Conservation (phyloP, 176 grass and related monocot genomes). For the Tillandsia fasciculata region DNA sequence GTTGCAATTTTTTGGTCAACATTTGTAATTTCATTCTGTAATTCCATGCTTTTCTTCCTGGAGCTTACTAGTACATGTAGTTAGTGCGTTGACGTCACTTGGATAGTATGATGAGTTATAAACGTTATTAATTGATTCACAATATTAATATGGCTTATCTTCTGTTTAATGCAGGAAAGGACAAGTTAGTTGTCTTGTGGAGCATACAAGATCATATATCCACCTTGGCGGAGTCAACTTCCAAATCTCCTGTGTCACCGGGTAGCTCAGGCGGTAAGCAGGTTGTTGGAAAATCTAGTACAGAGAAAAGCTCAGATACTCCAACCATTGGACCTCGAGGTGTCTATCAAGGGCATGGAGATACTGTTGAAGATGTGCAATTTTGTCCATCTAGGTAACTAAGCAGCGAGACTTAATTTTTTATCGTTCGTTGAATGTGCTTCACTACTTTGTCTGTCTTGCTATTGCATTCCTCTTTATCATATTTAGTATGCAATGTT, state of each 20-base stretch:
- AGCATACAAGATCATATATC: constrained; percentile 87
- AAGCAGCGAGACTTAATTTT: background rate
- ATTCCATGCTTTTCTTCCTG: too few species aligned
- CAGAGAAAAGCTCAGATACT: constrained; percentile 52
- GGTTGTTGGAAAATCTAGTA: constrained; percentile 31
- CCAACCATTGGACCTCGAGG: constrained; percentile 73
- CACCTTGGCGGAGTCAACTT: constrained; percentile 45
- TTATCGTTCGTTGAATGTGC: too few species aligned
- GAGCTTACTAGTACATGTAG: too few species aligned
- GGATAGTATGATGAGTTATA: too few species aligned
- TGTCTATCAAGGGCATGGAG: constrained; percentile 68
- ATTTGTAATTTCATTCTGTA: too few species aligned
- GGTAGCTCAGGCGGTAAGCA: constrained; percentile 49
- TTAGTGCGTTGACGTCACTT: too few species aligned
- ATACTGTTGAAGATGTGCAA: constrained; percentile 93
- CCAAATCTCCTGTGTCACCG: constrained; percentile 32
- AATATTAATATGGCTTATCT: background rate
- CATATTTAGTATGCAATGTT: background rate
- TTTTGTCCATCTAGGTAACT: constrained; percentile 88
- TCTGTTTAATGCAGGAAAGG: constrained; percentile 48
- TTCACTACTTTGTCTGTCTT: too few species aligned
- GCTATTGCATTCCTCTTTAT: background rate
- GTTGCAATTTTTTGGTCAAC: too few species aligned
- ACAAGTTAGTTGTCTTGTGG: constrained; percentile 88
- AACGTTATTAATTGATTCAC: too few species aligned